Percentiles rank a stretch among this genome's conserved stretches.
Conservation (phyloP, 352 stramenopile genomes). For the Bremia lactucae region DNA sequence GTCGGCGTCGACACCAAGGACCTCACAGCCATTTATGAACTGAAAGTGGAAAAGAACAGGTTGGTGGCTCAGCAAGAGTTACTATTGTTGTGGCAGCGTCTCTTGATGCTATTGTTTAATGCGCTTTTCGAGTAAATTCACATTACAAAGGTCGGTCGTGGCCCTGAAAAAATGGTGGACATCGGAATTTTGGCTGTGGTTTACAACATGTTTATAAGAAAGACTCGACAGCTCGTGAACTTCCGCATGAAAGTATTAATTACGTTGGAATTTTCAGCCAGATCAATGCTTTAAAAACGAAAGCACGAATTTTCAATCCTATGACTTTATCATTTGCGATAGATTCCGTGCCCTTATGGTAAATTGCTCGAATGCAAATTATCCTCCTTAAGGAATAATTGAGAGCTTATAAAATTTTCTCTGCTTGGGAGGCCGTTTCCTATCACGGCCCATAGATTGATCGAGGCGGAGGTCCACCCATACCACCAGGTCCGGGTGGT, state of each 20-base stretch:
- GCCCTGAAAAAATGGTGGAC: slow-evolving; percentile 83
- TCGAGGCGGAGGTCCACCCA: slow-evolving; percentile 28
- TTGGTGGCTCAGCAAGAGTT: slow-evolving; percentile 3
- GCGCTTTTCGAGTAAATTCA: slow-evolving; percentile 55
- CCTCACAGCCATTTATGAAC: slow-evolving; percentile 55
- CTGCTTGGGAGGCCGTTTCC: slow-evolving; percentile 1
- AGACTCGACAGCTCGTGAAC: slow-evolving; percentile 12
- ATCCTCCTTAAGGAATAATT: too few species aligned
- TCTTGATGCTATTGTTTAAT: slow-evolving; percentile 1
- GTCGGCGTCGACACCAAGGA: slow-evolving; percentile 65
- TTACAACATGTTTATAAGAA: slow-evolving; percentile 88
- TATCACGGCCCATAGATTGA: slow-evolving; percentile 73
- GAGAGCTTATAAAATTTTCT: too few species aligned
- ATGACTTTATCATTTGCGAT: too few species aligned
- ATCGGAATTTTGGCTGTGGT: slow-evolving; percentile 75
- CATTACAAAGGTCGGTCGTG: slow-evolving; percentile 54
- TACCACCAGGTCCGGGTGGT: slow-evolving; percentile 14
- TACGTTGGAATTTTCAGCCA: too few species aligned
- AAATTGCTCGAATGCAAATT: too few species aligned
- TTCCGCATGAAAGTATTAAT: too few species aligned
- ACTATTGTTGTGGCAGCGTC: not conserved
- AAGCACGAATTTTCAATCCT: too few species aligned
- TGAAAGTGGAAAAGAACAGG: slow-evolving; percentile 80
- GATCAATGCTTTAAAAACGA: too few species aligned
- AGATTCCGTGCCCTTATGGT: too few species aligned